Conservation (phyloP, 129 eudicot genomes). For the Pulicaria dysenterica region DNA sequence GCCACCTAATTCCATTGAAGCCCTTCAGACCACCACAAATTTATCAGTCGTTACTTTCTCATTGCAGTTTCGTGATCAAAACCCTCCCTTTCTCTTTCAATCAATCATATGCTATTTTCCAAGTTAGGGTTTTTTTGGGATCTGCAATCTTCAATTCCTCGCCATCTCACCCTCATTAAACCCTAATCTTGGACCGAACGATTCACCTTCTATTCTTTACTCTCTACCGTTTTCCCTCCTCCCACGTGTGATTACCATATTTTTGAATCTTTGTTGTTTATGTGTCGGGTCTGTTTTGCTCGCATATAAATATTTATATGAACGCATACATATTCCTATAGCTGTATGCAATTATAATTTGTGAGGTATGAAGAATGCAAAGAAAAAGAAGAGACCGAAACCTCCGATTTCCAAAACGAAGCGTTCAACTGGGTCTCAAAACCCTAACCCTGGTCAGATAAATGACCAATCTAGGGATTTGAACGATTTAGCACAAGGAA, state of each 20-base stretch:
- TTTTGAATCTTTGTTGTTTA: neutral
- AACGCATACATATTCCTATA: neutral
- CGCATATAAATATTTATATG: neutral
- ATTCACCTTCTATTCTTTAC: neutral
- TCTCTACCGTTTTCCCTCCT: neutral
- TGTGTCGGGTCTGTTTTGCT: neutral
- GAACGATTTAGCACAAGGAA: constrained; percentile 47
- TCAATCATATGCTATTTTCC: constrained; percentile 4
- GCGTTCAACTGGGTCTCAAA: constrained; percentile 20
- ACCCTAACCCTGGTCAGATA: neutral
- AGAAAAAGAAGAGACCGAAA: constrained; percentile 67
- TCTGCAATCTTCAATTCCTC: constrained; percentile 28
- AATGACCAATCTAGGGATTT: constrained; percentile 36
- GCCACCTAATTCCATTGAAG: neutral
- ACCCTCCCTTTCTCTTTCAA: constrained; percentile 9
- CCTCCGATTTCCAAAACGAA: constrained; percentile 38
- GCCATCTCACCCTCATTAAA: constrained; percentile 18
- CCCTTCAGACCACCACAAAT: constrained; percentile 25
- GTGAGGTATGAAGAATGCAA: constrained; percentile 58
- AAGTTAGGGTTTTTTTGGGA: constrained; percentile 44
- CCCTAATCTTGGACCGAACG: constrained; percentile 32
- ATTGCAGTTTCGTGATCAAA: constrained; percentile 16
- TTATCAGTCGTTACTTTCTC: constrained; percentile 7
- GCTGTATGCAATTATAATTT: neutral
- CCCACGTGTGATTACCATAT: neutral